These are phyloP conservation scores for Ceratocystis harringtonii DNA, from an alignment of 2,329 filamentous ascomycete species.

Conservation along the genomic window DNA sequence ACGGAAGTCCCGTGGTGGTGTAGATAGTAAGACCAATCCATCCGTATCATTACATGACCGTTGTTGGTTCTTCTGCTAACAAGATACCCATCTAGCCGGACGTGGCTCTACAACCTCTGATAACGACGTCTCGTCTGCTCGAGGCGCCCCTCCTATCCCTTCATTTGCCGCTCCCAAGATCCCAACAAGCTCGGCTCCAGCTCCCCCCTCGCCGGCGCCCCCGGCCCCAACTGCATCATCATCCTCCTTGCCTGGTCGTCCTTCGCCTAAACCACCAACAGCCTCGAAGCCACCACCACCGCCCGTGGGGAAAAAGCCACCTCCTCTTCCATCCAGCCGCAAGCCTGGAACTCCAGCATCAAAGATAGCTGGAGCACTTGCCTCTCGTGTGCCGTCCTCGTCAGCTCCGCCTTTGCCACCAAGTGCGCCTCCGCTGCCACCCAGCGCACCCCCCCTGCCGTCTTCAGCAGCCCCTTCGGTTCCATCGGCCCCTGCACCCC, in stretches of 20 bases:
- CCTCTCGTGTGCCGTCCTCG: conserved; percentile 26
- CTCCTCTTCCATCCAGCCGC: conserved; percentile 35
- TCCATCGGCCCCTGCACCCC: conserved; percentile 23
- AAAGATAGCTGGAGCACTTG: conserved; percentile 25
- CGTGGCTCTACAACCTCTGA: conserved; percentile 9
- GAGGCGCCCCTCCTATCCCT: conserved; percentile 34
- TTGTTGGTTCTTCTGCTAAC: not conserved
- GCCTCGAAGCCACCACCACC: conserved; percentile 58
- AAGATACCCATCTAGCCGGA: conserved; percentile 6
- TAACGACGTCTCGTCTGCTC: not conserved
- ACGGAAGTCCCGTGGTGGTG: conserved; percentile 67
- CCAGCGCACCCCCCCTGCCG: conserved; percentile 25
- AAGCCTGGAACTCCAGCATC: conserved; percentile 38
- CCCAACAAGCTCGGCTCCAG: conserved; percentile 37
- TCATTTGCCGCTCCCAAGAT: conserved; percentile 41
- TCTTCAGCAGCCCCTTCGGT: conserved; percentile 29
- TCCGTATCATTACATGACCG: not conserved
- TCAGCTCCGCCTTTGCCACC: conserved; percentile 28
- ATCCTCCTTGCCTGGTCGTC: conserved; percentile 33
- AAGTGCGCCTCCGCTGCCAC: conserved; percentile 29
- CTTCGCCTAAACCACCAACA: conserved; percentile 33
- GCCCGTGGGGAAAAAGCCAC: conserved; percentile 61
- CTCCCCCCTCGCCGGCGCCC: conserved; percentile 33
- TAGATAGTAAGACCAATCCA: conserved; percentile 39
- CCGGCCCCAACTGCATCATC: conserved; percentile 55